Conservation (phyloP, 495 filamentous ascomycete species). For the Choiromyces venosus region DNA sequence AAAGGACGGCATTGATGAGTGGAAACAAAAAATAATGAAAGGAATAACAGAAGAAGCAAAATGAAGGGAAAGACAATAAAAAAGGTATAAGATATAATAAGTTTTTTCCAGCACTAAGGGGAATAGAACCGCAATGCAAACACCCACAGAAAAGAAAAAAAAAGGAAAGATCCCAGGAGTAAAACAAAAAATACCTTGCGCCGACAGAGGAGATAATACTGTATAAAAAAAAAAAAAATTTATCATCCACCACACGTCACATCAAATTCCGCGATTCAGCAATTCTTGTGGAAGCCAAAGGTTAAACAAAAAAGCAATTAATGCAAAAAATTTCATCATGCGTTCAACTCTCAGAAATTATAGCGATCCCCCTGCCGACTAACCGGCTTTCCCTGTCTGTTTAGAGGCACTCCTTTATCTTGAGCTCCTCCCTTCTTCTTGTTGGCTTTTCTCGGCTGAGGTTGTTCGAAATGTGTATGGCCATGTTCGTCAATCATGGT, state of each 20-base stretch:
- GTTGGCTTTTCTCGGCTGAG: slow-evolving; percentile 57
- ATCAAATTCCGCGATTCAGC: not conserved
- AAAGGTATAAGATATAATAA: slow-evolving; percentile 9
- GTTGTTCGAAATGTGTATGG: slow-evolving; percentile 74
- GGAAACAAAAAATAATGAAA: slow-evolving; percentile 3
- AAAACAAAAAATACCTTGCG: not conserved
- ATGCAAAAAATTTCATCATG: slow-evolving; percentile 12
- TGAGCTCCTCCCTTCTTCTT: slow-evolving; percentile 48
- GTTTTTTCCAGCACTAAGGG: slow-evolving; percentile 1
- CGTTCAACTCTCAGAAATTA: slow-evolving; percentile 44
- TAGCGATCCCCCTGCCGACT: slow-evolving; percentile 41
- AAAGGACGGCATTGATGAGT: not conserved
- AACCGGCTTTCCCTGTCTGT: slow-evolving; percentile 40
- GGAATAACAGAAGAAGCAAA: slow-evolving; percentile 3
- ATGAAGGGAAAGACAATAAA: slow-evolving; percentile 4
- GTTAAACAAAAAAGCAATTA: not conserved
- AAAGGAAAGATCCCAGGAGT: too few relatives aligned
- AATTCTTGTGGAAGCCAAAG: not conserved
- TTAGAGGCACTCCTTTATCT: slow-evolving; percentile 36
- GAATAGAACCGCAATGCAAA: slow-evolving; percentile 3
- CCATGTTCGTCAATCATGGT: slow-evolving; percentile 70
- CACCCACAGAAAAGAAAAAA: not conserved
- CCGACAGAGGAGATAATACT: not conserved
- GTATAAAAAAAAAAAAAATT: not conserved
- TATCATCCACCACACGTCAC: not conserved